These are phyloP conservation scores for Fusarium armeniacum DNA, from an alignment of 2,329 filamentous ascomycete genomes.

Conservation along the genomic window DNA sequence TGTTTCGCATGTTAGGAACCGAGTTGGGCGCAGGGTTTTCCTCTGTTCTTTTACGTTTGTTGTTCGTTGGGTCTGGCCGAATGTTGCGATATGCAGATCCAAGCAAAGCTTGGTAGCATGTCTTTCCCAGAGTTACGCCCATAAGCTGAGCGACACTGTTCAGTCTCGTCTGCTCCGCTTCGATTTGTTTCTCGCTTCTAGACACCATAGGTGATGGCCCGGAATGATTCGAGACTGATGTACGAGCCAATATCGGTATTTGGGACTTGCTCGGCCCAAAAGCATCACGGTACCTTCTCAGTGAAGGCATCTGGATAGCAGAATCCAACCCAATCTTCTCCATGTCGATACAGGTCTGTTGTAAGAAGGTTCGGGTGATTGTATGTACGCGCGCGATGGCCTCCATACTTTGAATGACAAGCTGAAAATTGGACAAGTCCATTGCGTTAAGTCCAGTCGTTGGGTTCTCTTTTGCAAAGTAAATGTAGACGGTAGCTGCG, in stretches of 20 bases:
- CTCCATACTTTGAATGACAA: slow-evolving; percentile 83
- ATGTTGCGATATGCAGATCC: slow-evolving; percentile 54
- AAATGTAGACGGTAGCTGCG: slow-evolving; percentile 85
- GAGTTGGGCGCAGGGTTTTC: slow-evolving; percentile 46
- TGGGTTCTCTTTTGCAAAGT: slow-evolving; percentile 78
- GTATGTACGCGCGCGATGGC: slow-evolving; percentile 79
- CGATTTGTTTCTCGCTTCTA: slow-evolving; percentile 8
- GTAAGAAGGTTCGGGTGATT: slow-evolving; percentile 86
- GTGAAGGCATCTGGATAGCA: slow-evolving; percentile 55
- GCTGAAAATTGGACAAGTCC: slow-evolving; percentile 72
- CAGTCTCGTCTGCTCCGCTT: slow-evolving; percentile 24
- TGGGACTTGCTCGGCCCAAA: slow-evolving; percentile 53
- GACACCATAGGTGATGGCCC: slow-evolving; percentile 57
- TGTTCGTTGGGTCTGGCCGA: slow-evolving; percentile 33
- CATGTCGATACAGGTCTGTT: slow-evolving; percentile 86
- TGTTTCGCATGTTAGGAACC: slow-evolving; percentile 8
- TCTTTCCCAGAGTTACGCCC: slow-evolving; percentile 28
- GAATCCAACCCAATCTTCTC: slow-evolving; percentile 64
- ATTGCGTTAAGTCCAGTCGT: slow-evolving; percentile 68
- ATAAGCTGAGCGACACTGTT: slow-evolving; percentile 3
- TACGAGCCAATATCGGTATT: slow-evolving; percentile 65
- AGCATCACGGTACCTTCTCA: slow-evolving; percentile 53
- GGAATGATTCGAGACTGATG: slow-evolving; percentile 59
- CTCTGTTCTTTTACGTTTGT: slow-evolving; percentile 54
- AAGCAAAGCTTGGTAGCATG: slow-evolving; percentile 54